Conservation (phyloP, 176 grass and related monocot genomes). For the Ensete ventricosum region DNA sequence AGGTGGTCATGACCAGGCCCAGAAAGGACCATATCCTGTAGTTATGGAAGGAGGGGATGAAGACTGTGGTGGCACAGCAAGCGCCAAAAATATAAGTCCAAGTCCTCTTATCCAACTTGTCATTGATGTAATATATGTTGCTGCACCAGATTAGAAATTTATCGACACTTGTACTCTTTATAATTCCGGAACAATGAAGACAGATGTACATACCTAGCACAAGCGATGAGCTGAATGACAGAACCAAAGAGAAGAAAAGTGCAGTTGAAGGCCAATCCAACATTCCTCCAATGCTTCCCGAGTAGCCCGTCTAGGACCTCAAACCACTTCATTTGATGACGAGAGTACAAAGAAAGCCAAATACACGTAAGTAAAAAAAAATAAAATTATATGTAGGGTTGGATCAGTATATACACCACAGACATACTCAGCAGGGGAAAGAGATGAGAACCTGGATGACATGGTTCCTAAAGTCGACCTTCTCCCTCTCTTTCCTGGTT, state of each 20-base stretch:
- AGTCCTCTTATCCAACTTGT: slow-evolving; percentile 94
- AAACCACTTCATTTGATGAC: slow-evolving; percentile 58
- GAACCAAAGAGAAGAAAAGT: slow-evolving; percentile 98
- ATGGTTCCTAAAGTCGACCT: slow-evolving; percentile 91
- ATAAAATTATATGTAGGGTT: not conserved
- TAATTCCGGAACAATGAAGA: not conserved
- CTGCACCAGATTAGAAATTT: slow-evolving; percentile 17
- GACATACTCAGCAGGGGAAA: not conserved
- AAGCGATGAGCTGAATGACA: slow-evolving; percentile 98
- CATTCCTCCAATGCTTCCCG: slow-evolving; percentile 92
- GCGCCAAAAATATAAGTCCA: slow-evolving; percentile 99
- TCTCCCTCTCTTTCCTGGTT: slow-evolving; percentile 92
- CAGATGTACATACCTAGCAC: slow-evolving; percentile 51
- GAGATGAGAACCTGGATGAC: slow-evolving; percentile 66
- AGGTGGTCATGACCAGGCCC: slow-evolving; percentile 96
- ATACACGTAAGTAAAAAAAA: not conserved
- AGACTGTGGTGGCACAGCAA: slow-evolving; percentile 96
- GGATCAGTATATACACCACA: not conserved
- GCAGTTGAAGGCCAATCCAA: slow-evolving; percentile 95
- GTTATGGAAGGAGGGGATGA: slow-evolving; percentile 99
- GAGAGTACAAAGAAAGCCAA: not conserved
- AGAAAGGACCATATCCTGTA: slow-evolving; percentile 99
- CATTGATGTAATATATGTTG: slow-evolving; percentile 99
- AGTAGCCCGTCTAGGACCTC: slow-evolving; percentile 96
- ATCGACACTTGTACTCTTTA: not conserved